Percentiles rank a stretch among this genome's conserved stretches.
Evolutionary conservation across 2,329 filamentous ascomycete species (phyloP).

Genomic region (Colletotrichum brevisporum): DNA sequence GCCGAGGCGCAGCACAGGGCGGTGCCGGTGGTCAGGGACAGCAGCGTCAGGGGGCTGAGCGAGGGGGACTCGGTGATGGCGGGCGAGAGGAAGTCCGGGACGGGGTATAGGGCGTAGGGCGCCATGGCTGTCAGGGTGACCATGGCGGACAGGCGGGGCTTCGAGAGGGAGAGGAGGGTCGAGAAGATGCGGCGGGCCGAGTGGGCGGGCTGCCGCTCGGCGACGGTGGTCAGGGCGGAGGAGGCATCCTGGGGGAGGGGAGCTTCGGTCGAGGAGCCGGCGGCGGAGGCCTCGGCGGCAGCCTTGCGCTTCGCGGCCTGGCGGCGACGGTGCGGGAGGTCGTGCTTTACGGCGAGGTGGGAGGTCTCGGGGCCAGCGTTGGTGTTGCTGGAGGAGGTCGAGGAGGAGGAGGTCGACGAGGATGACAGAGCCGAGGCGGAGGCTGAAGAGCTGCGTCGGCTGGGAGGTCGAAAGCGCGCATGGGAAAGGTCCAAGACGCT

Average conservation of each 20-base stretch:
- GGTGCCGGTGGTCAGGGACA: conserved; percentile 92
- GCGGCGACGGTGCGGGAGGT: conserved; percentile 41
- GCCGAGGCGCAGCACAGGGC: conserved; percentile 91
- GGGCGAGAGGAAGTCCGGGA: conserved; percentile 85
- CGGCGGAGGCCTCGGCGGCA: conserved; percentile 24
- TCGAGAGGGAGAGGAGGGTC: conserved; percentile 91
- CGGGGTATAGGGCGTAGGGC: conserved; percentile 92
- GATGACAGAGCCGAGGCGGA: conserved; percentile 23
- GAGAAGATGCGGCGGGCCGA: conserved; percentile 78
- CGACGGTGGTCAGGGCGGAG: conserved; percentile 67
- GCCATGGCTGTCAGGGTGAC: conserved; percentile 93
- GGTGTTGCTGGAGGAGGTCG: conserved; percentile 19
- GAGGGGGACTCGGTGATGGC: conserved; percentile 79
- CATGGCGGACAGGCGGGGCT: conserved; percentile 92
- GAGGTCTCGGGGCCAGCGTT: conserved; percentile 20
- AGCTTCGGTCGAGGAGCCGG: conserved; percentile 40
- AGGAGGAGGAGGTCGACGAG: neutral
- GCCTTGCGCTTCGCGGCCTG: conserved; percentile 40
- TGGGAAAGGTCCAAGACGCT: conserved; percentile 34
- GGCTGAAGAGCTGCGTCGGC: conserved; percentile 30
- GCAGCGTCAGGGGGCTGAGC: conserved; percentile 88
- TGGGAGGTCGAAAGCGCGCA: conserved; percentile 11
- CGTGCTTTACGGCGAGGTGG: conserved; percentile 27
- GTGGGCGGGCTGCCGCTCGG: conserved; percentile 62
- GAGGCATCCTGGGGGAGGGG: conserved; percentile 66